Conservation (phyloP, 345 rosid species). For the Conringia planisiliqua region DNA sequence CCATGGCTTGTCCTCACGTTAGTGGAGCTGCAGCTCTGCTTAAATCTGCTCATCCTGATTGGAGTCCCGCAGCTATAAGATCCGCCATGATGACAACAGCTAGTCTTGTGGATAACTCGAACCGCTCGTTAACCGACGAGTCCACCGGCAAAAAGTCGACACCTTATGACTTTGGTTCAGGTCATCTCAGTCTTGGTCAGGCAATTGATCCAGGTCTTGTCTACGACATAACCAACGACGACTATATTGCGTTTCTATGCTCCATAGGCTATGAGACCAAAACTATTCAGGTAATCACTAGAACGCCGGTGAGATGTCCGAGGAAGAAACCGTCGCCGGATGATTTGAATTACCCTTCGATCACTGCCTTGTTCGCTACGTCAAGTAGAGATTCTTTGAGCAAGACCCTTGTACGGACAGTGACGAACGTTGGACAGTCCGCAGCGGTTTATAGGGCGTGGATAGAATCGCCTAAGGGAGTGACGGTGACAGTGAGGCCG, state of each 20-base stretch:
- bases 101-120: neutral
- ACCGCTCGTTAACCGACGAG: neutral
- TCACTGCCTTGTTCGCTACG: constrained; percentile 59
- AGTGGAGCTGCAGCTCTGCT: neutral
- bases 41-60: neutral
- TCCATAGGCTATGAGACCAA: neutral
- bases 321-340: constrained; percentile 50
- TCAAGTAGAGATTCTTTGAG: constrained; percentile 36
- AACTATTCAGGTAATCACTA: neutral
- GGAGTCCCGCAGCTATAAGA: neutral
- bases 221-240: neutral
- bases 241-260: neutral
- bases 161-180: neutral
- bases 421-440: constrained; percentile 62
- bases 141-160: neutral
- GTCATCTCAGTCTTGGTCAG: neutral
- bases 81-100: neutral
- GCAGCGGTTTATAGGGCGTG: constrained; percentile 42
- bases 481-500: constrained; percentile 54
- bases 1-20: neutral
- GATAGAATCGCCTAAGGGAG: constrained; percentile 61
- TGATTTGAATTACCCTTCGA: constrained; percentile 77
- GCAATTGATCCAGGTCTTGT: neutral
- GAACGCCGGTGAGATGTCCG: neutral
- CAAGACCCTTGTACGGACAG: constrained; percentile 52